phyloP scores from a whole-genome alignment of 1,284 basidiomycete genomes.

The Clitocybe nebularis region DNA sequence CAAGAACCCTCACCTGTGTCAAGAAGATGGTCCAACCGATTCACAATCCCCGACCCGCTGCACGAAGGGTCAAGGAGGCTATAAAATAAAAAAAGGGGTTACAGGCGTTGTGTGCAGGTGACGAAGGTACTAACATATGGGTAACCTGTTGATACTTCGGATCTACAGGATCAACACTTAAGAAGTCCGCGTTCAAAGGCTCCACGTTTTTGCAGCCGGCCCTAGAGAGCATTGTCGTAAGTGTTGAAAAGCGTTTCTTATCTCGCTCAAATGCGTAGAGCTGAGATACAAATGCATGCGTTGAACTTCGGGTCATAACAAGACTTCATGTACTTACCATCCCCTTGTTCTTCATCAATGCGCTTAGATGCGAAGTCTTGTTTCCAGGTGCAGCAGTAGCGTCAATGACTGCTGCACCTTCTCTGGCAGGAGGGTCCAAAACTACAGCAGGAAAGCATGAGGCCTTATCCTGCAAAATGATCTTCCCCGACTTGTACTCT shows the following conservation, averaged over 20 bases:
- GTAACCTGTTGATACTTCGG: constrained; percentile 63
- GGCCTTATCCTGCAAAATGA: constrained; percentile 97
- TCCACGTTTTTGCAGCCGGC: constrained; percentile 79
- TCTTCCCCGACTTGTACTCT: constrained; percentile 68
- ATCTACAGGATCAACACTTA: constrained; percentile 65
- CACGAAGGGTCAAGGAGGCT: constrained; percentile 92
- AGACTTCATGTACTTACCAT: constrained; percentile 47
- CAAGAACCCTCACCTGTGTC: constrained; percentile 61
- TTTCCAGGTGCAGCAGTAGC: constrained; percentile 98
- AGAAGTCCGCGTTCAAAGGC: constrained; percentile 75
- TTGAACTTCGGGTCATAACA: not conserved
- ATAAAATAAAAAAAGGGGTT: constrained; percentile 7
- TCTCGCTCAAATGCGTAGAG: constrained; percentile 87
- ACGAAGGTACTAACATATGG: constrained; percentile 75
- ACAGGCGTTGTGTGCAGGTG: too few species aligned
- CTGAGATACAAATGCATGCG: constrained; percentile 31
- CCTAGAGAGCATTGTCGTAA: constrained; percentile 78
- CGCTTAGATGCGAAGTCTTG: constrained; percentile 93
- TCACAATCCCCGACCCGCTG: constrained; percentile 90
- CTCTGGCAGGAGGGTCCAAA: constrained; percentile 56
- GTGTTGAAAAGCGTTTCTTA: constrained; percentile 71
- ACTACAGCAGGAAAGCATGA: constrained; percentile 94
- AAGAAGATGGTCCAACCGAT: constrained; percentile 82
- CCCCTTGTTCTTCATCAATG: constrained; percentile 78
- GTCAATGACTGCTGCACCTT: constrained; percentile 72